Base-by-base conservation (phyloP, 768 basidiomycete genomes). In the Sporobolomyces phaffii region DNA sequence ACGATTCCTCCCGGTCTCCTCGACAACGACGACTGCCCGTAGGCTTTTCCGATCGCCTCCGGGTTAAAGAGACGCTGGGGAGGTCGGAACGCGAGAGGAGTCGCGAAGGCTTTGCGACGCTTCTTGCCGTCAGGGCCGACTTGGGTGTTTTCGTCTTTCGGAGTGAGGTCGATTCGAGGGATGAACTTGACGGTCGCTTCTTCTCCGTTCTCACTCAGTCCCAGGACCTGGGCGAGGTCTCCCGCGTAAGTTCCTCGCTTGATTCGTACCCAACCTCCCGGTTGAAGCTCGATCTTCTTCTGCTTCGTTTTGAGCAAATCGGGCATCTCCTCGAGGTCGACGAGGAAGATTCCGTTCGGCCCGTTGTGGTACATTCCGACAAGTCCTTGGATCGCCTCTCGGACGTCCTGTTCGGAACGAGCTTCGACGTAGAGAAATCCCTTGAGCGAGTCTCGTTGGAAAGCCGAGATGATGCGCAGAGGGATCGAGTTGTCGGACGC, bases 381-480 rank as follows among this genome's bases (percentile, higher is more conserved):
- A 52, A 98, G 87, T 31, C 94, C 94, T 62, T 85, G 83, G 75
- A 90, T 84, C 9, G 94, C 93, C 62, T 87, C 83, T 69, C 82
- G 84, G 62, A 97, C 94, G 73, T 91, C 86, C 65, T 89, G 86
- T 34, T 91, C 83, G 68, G 88, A 88, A 54, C 88, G 85, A 13
- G 94, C 91, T 79, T 99, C 96, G 51, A 99, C 87, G 76, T 98
- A 99, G 68, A 99, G 87, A 86, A 91, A 91, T 1, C 94, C 94
- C 0, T 89, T 86, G 3, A 99, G 81, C 3, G 93, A 93, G 77
- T 98, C 93, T 50, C 94, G 87, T 77, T 94, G 89, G 79, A 99
- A 99, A 9, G 91, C 91, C 11, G 96, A 91, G 49, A 89, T 80
- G 72, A 99, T 92, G n/a, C 83, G 83, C 44, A 97, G 83, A 0